A percentile compares a stretch with the other conserved stretches of the same genome.
phyloP scores from a whole-genome alignment of 306 rosid species.

The Vachellia pachyceras region DNA sequence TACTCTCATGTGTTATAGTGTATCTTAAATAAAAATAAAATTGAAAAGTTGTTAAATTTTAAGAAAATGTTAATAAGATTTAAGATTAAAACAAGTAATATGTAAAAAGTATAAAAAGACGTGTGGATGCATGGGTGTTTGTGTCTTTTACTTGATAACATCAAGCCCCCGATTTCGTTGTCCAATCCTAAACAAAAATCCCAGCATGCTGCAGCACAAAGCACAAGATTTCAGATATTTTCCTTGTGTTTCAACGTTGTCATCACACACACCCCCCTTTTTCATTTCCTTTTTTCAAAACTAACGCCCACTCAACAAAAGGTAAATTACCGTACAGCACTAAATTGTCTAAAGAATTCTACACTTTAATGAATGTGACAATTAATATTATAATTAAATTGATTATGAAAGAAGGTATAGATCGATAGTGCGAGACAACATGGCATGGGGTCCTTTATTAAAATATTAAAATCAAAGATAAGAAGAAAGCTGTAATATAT shows the following conservation, averaged over 20 bases:
- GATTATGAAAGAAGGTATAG: not conserved
- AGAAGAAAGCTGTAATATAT: no score
- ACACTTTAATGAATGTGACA: not conserved
- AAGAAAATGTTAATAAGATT: no score
- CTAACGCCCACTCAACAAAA: not conserved
- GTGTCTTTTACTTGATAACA: not conserved
- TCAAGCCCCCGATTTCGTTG: not conserved
- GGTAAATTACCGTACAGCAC: not conserved
- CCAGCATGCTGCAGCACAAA: conserved; percentile 18
- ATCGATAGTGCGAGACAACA: not conserved
- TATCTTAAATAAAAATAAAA: no score
- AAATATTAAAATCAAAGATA: no score
- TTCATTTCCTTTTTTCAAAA: not conserved
- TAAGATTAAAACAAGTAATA: no score
- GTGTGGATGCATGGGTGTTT: not conserved
- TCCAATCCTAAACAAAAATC: no score
- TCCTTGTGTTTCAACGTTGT: not conserved
- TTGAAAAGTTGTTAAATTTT: no score
- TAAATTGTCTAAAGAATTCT: not conserved
- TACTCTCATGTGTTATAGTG: no score
- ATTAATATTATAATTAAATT: not conserved
- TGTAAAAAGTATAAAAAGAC: not conserved
- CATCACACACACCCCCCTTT: no score
- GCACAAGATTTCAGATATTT: not conserved
- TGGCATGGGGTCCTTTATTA: not conserved